Conservation (phyloP, 2,329 filamentous ascomycete genomes). For the Colletotrichum viniferum region DNA sequence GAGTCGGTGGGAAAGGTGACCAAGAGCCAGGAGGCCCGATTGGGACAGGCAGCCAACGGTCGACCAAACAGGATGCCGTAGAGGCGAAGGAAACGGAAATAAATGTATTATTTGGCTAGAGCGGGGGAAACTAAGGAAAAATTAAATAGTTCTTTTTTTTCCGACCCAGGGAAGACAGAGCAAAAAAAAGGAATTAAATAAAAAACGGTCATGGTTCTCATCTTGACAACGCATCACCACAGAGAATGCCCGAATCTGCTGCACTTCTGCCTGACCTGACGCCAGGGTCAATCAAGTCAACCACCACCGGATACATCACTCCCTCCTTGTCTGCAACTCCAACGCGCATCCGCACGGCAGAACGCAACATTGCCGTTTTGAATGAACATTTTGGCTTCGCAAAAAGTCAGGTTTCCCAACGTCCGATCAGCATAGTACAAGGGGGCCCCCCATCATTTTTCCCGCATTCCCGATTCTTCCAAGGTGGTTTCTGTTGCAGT, state of each 20-base stretch:
- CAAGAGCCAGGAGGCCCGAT: not conserved
- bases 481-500: not conserved
- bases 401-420: not conserved
- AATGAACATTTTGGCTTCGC: not conserved
- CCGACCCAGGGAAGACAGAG: not conserved
- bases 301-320: not conserved
- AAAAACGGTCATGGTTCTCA: not conserved
- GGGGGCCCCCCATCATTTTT: not conserved
- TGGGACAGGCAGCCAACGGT: not conserved
- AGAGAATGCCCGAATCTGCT: conserved; percentile 46
- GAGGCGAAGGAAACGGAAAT: not conserved
- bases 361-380: not conserved
- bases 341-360: not conserved
- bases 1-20: not conserved
- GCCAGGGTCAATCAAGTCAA: not conserved
- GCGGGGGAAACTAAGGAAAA: not conserved
- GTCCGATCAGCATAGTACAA: conserved; percentile 1
- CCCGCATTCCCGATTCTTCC: not conserved
- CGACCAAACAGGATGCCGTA: not conserved
- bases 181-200: conserved; percentile 19
- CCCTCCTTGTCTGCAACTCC: not conserved
- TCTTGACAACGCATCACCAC: conserved; percentile 59
- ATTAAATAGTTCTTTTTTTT: not conserved
- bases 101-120: not conserved
- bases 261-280: conserved; percentile 52